Percentiles rank a stretch among this genome's conserved stretches.
Conservation (phyloP, 352 stramenopile genomes). For the Phytophthora lateralis region DNA sequence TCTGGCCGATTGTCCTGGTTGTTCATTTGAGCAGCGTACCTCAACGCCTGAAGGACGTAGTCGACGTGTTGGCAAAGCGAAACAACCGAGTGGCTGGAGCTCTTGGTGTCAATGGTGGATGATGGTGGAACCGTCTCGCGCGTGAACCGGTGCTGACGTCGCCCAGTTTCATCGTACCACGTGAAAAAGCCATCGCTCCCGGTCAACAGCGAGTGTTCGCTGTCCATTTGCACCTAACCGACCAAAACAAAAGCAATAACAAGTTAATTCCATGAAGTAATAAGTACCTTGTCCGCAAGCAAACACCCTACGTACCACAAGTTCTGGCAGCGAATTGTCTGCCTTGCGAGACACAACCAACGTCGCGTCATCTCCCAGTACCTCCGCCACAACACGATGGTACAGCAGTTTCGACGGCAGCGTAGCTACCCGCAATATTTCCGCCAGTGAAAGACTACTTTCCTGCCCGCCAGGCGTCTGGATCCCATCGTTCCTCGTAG, state of each 20-base stretch:
- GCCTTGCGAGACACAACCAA: conserved; percentile 39
- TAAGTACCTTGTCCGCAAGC: background rate
- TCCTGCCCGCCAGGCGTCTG: conserved; percentile 1
- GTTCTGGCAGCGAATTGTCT: conserved; percentile 13
- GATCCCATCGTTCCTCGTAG: conserved; percentile 18
- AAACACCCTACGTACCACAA: conserved; percentile 30
- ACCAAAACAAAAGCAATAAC: background rate
- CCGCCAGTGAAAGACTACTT: conserved; percentile 32
- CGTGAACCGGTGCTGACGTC: conserved; percentile 59
- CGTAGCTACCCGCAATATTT: conserved; percentile 49
- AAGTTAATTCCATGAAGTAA: background rate
- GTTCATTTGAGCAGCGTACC: conserved; percentile 3
- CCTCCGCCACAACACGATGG: conserved; percentile 43
- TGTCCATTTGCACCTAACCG: conserved; percentile 23
- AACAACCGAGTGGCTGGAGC: conserved; percentile 11
- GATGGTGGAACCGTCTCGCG: conserved; percentile 59
- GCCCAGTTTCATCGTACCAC: conserved; percentile 41
- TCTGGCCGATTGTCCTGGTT: background rate
- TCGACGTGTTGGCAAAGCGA: conserved; percentile 42
- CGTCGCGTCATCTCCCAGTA: conserved; percentile 33
- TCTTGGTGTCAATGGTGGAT: conserved; percentile 23
- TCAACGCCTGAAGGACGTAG: conserved; percentile 39
- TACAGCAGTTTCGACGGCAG: conserved; percentile 49
- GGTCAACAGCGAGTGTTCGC: conserved; percentile 23
- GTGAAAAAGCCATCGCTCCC: conserved; percentile 53